phyloP scores from a whole-genome alignment of 495 filamentous ascomycete species.

The Pseudevernia furfuracea region DNA sequence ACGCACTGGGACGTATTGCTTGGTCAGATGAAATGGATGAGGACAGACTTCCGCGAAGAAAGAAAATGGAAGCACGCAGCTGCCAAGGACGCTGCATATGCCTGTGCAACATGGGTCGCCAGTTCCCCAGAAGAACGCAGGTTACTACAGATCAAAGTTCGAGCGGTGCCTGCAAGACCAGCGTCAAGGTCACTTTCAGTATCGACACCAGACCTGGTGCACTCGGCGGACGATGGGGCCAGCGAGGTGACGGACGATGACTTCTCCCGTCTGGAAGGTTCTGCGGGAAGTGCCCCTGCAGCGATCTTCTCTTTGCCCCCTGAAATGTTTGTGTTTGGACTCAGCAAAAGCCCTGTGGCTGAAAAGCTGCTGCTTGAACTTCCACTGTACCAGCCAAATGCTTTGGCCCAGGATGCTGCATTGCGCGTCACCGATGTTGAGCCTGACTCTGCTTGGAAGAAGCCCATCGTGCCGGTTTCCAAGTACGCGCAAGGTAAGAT shows the following conservation, averaged over 20 bases:
- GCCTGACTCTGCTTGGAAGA: slow-evolving; percentile 65
- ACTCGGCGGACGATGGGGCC: slow-evolving; percentile 53
- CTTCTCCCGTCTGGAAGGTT: slow-evolving; percentile 32
- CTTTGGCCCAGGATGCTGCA: slow-evolving; percentile 48
- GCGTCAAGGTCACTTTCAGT: slow-evolving; percentile 34
- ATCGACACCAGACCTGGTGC: slow-evolving; percentile 64
- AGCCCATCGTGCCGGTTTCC: slow-evolving; percentile 71
- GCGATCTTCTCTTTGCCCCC: slow-evolving; percentile 74
- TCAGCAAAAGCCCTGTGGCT: slow-evolving; percentile 65
- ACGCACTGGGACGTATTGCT: slow-evolving; percentile 81
- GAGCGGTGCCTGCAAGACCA: slow-evolving; percentile 13
- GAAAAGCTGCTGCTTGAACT: slow-evolving; percentile 82
- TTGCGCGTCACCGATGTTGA: slow-evolving; percentile 48
- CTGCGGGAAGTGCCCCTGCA: slow-evolving; percentile 49
- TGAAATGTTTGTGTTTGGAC: slow-evolving; percentile 72
- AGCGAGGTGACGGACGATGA: slow-evolving; percentile 46
- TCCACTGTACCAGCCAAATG: slow-evolving; percentile 65
- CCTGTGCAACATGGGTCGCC: slow-evolving; percentile 73
- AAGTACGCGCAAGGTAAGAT: slow-evolving; percentile 82
- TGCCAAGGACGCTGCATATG: slow-evolving; percentile 65
- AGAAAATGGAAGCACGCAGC: slow-evolving; percentile 84
- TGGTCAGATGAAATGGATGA: slow-evolving; percentile 93
- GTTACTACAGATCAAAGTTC: slow-evolving; percentile 38
- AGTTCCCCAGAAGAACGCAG: slow-evolving; percentile 52
- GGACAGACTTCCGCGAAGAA: slow-evolving; percentile 90